Percentiles rank a stretch among this genome's conserved stretches.
Evolutionary conservation across 2,329 filamentous ascomycete genomes (phyloP).

Genomic region (Sordariomycetes sp.): DNA sequence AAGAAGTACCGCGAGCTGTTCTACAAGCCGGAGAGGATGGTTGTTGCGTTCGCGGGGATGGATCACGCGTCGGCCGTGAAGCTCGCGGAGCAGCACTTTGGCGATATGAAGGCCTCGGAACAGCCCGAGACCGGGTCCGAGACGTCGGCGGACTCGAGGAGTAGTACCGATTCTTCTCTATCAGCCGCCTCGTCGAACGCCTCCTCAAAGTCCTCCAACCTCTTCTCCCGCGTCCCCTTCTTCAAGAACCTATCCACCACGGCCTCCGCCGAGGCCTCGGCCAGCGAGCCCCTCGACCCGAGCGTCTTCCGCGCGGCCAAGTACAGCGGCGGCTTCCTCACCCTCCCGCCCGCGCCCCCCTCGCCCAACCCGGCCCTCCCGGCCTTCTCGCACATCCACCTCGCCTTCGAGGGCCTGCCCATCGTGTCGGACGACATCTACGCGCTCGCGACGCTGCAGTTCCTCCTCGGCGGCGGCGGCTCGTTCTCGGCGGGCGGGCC

Average conservation of each 20-base stretch:
- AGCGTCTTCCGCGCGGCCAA: constrained; percentile 58
- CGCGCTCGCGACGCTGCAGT: constrained; percentile 89
- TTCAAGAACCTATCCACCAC: constrained; percentile 82
- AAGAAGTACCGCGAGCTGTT: constrained; percentile 72
- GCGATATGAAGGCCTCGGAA: constrained; percentile 60
- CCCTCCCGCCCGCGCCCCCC: constrained; percentile 69
- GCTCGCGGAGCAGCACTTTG: constrained; percentile 78
- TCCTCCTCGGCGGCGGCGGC: constrained; percentile 86
- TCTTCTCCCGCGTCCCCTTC: constrained; percentile 79
- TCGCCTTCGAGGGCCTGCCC: constrained; percentile 90
- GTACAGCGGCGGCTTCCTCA: constrained; percentile 91
- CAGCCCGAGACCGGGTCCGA: constrained; percentile 46
- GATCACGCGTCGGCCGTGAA: constrained; percentile 69
- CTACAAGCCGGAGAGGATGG: constrained; percentile 82
- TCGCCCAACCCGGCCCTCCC: constrained; percentile 68
- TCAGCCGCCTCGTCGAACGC: constrained; percentile 18
- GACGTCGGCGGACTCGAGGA: constrained; percentile 34
- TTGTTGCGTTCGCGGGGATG: constrained; percentile 90
- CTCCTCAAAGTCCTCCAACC: constrained; percentile 43
- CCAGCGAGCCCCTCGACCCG: constrained; percentile 43
- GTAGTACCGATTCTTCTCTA: constrained; percentile 20
- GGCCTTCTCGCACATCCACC: constrained; percentile 81
- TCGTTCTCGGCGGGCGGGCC: constrained; percentile 95
- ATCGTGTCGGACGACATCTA: constrained; percentile 91
- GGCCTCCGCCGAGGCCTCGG: constrained; percentile 49